A percentile compares a stretch with the other conserved stretches of the same genome.
These are phyloP conservation scores for Penicillium sp. DNA, from an alignment of 2,329 filamentous ascomycete species.

Conservation along the genomic window DNA sequence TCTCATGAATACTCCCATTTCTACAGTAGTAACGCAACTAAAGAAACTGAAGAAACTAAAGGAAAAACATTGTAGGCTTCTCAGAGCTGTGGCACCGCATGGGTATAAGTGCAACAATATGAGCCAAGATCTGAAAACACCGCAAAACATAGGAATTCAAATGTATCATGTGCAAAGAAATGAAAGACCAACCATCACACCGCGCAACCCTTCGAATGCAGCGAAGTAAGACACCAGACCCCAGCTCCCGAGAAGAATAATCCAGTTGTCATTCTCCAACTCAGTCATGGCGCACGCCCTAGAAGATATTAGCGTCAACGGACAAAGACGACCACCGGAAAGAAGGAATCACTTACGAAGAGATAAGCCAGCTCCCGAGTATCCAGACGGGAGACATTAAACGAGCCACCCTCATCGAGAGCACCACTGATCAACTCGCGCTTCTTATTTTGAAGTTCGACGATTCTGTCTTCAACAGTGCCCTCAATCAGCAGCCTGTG, in stretches of 20 bases:
- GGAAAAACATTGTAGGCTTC: neutral
- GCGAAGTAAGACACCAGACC: neutral
- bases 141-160: neutral
- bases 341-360: constrained; percentile 47
- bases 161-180: neutral
- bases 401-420: constrained; percentile 68
- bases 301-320: constrained; percentile 6
- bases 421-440: constrained; percentile 70
- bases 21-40: neutral
- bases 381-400: constrained; percentile 62
- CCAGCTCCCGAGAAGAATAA: neutral
- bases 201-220: neutral
- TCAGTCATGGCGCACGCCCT: constrained; percentile 20
- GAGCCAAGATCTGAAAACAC: neutral
- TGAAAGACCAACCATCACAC: neutral
- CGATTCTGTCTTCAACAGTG: constrained; percentile 84
- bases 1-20: neutral
- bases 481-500: constrained; percentile 71
- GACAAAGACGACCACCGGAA: neutral
- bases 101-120: neutral
- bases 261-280: neutral
- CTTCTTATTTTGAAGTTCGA: constrained; percentile 73
- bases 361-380: constrained; percentile 65
- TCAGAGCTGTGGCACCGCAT: neutral
- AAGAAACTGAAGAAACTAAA: neutral